These are phyloP conservation scores for Lactarius deliciosus DNA, from an alignment of 768 basidiomycete genomes.

Conservation along the genomic window DNA sequence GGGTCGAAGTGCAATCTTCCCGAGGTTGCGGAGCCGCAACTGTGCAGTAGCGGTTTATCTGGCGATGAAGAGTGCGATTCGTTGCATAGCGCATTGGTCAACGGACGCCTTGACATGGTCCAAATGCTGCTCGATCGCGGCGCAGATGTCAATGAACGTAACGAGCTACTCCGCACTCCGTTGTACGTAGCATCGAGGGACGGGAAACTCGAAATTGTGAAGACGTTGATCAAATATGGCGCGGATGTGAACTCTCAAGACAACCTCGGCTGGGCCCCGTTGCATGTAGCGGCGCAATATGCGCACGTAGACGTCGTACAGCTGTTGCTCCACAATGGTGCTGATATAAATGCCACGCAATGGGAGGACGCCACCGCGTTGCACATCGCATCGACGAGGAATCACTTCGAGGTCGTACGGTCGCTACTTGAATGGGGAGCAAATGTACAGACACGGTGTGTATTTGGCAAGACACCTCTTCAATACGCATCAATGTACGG, in stretches of 20 bases:
- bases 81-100: neutral
- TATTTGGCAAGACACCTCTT: neutral
- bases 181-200: neutral
- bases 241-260: neutral
- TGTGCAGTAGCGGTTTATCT: accelerated
- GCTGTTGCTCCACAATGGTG: neutral
- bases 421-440: neutral
- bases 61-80: neutral
- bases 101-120: neutral
- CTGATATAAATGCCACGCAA: neutral
- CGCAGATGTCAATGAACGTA: neutral
- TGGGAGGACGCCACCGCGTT: neutral
- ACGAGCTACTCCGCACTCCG: neutral
- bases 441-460: neutral
- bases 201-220: neutral
- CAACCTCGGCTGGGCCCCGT: neutral
- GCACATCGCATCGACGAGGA: neutral
- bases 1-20: too few species aligned
- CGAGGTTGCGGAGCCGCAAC: neutral
- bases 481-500: neutral
- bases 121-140: neutral
- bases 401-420: neutral
- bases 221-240: neutral
- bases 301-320: neutral
- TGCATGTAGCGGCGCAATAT: neutral